Conservation (phyloP, 192 early-diverging fungal species). For the Gryganskiella cystojenkinii region DNA sequence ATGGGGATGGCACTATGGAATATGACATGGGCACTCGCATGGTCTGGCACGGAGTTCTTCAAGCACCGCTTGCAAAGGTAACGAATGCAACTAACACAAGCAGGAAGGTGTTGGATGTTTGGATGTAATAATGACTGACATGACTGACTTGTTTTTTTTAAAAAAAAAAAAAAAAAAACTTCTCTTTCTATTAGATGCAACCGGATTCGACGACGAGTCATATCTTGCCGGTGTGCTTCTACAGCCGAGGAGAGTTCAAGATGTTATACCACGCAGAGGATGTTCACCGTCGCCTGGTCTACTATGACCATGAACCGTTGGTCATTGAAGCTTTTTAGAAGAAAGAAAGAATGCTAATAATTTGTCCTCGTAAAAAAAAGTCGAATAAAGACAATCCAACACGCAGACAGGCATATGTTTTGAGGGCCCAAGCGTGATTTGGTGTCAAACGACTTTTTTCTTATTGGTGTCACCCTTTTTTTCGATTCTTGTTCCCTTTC, state of each 20-base stretch:
- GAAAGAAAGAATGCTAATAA: neutral
- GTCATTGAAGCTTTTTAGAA: conserved; percentile 51
- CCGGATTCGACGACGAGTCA: conserved; percentile 58
- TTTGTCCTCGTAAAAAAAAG: too few relatives aligned
- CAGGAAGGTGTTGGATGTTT: conserved; percentile 3
- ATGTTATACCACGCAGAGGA: conserved; percentile 68
- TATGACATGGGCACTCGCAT: conserved; percentile 60
- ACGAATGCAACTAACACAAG: neutral
- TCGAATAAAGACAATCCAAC: too few relatives aligned
- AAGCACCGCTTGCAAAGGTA: conserved; percentile 64
- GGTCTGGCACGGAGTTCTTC: conserved; percentile 64
- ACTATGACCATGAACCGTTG: conserved; percentile 65
- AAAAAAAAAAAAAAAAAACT: too few relatives aligned
- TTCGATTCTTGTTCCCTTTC: too few relatives aligned
- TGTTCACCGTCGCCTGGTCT: conserved; percentile 58
- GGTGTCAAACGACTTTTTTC: too few relatives aligned
- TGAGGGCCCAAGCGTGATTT: too few relatives aligned
- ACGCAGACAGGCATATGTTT: too few relatives aligned
- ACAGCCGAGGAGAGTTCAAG: conserved; percentile 65
- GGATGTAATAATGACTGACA: neutral
- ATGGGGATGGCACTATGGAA: conserved; percentile 64
- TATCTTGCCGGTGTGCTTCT: conserved; percentile 63
- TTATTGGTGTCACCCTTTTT: too few relatives aligned
- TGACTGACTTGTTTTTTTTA: neutral
- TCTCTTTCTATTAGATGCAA: conserved; percentile 55